Base-by-base conservation (phyloP, 805 yeast species). In the Nakazawaea sp. region DNA sequence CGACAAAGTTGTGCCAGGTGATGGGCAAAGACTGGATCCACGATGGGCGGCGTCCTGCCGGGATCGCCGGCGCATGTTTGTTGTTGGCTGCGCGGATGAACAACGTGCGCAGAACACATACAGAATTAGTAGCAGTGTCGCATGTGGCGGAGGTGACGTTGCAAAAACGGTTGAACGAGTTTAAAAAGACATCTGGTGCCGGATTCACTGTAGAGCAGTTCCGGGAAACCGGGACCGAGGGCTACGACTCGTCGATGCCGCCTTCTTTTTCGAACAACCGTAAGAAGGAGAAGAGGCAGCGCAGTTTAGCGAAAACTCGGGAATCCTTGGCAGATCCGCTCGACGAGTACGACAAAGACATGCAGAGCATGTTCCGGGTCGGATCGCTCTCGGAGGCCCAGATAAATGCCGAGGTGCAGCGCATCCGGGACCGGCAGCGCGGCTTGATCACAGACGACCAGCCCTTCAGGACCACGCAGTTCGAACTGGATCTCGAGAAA, bases 1-100 rank as follows among this genome's bases (percentile, higher is more conserved):
- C 98, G 0, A 79, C 80, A 5, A 75, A 79, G 49, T 61, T 92
- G 17, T 95, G 96, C 0, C 85, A 78, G 52, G 69, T 96, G 47
- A 92, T 92, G 99, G 70, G 89, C 11, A 75, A 78, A 30, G 97
- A 92, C 52, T 92, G 97, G 97, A 83, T 92, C 47, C 85, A 81
- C 55, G 95, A 87, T 59, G 99, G 99, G 18, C 73, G 99, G 53
- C 70, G 97, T 44, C 98, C 99, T 0, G 97, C 98, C 0, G 98
- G 99, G 50, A 77, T 92, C 37, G 98, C 98, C 0, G 99, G 97
- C 17, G 98, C 98, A 0, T 88, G 97, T 59, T 67, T 92, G 2
- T 56, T 94, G 31, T 62, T 92, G 35, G 98, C 99, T 0, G 92
- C 97, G 2, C 72, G 98, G 59, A 94, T 92, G 97, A 92, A 92